phyloP scores from a whole-genome alignment of 805 yeast species.

The Pichia paraexigua region DNA sequence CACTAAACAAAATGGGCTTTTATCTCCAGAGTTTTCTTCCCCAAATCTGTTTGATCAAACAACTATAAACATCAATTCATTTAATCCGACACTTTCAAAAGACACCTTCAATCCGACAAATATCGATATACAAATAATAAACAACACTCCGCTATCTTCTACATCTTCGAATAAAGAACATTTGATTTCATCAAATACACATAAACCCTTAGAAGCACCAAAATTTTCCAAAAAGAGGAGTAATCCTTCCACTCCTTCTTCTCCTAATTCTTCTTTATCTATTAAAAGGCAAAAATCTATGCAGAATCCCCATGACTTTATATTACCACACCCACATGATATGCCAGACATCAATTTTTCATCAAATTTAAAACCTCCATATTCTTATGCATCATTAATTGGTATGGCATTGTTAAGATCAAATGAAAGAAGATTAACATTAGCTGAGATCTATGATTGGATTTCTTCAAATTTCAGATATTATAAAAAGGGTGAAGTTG shows the following conservation, averaged over 20 bases:
- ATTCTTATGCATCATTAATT: conserved; percentile 86
- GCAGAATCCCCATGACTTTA: conserved; percentile 24
- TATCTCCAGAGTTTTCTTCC: conserved; percentile 40
- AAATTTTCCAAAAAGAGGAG: conserved; percentile 11
- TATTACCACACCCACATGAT: conserved; percentile 30
- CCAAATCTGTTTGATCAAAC: conserved; percentile 30
- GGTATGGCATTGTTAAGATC: conserved; percentile 88
- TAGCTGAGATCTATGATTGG: conserved; percentile 87
- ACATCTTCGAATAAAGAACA: conserved; percentile 6
- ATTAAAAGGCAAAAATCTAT: conserved; percentile 12
- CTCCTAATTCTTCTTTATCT: neutral
- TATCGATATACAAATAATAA: conserved; percentile 1
- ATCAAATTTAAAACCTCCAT: conserved; percentile 69
- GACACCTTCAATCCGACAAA: neutral
- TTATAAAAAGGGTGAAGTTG: conserved; percentile 77
- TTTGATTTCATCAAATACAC: neutral
- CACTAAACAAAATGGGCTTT: conserved; percentile 14
- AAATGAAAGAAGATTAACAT: conserved; percentile 60
- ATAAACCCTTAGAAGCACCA: conserved; percentile 6
- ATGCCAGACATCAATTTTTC: conserved; percentile 42
- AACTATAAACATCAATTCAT: neutral
- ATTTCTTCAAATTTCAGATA: conserved; percentile 77
- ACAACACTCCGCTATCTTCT: conserved; percentile 8
- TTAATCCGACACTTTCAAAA: neutral
- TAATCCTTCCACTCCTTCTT: neutral